Conservation (phyloP, 1,284 basidiomycete species). For the Tilletia caries region DNA sequence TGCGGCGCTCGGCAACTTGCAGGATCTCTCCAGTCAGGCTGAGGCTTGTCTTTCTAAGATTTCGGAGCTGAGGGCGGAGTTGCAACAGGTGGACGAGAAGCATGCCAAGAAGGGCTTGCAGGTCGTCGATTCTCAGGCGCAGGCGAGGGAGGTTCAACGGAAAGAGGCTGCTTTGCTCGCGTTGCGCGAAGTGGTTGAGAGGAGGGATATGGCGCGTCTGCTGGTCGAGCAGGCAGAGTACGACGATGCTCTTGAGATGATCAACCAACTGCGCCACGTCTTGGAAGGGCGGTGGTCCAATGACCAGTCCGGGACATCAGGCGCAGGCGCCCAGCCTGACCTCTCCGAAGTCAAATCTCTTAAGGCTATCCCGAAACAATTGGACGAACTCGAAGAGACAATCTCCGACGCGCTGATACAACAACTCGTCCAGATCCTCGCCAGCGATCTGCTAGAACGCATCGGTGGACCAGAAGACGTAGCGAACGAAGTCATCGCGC, state of each 20-base stretch:
- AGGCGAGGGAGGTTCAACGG: conserved; percentile 33
- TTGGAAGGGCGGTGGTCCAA: not conserved
- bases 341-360: conserved; percentile 24
- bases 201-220: conserved; percentile 36
- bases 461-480: conserved; percentile 19
- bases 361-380: conserved; percentile 29
- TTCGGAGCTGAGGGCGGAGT: conserved; percentile 66
- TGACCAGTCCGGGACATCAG: not conserved
- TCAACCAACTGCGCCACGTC: conserved; percentile 13
- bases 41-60: conserved; percentile 76
- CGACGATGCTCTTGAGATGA: conserved; percentile 45
- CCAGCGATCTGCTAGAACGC: conserved; percentile 63
- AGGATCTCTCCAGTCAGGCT: conserved; percentile 85
- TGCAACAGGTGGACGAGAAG: conserved; percentile 73
- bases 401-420: conserved; percentile 33
- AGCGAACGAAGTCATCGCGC: not conserved
- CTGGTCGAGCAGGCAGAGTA: conserved; percentile 45
- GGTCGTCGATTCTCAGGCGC: conserved; percentile 31
- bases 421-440: conserved; percentile 71
- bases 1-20: conserved; percentile 86
- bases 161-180: conserved; percentile 27
- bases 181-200: conserved; percentile 36
- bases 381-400: conserved; percentile 33
- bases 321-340: not conserved
- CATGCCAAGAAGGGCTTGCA: conserved; percentile 53